phyloP scores from a whole-genome alignment of 257 asterid genomes.

The Solanum sejunctum region DNA sequence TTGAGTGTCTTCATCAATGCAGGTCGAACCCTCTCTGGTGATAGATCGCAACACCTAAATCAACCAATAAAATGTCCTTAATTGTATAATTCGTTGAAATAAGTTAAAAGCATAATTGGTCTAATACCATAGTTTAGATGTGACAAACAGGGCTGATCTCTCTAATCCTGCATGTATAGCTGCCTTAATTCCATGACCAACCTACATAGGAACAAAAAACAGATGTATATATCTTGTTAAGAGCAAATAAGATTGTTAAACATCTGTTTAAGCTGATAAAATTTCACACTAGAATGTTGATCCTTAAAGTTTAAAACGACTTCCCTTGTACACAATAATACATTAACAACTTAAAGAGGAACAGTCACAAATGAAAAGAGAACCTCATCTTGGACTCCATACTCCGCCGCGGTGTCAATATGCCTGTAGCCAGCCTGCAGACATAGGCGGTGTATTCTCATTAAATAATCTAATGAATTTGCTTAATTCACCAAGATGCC shows the following conservation, averaged over 20 bases:
- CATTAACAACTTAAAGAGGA: not conserved
- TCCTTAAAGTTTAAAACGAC: not conserved
- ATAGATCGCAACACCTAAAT: constrained; percentile 48
- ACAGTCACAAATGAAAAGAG: not conserved
- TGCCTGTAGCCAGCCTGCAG: constrained; percentile 73
- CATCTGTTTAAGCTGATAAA: not conserved
- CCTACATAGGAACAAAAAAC: constrained; percentile 7
- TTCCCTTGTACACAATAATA: not conserved
- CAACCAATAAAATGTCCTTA: not conserved
- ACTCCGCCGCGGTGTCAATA: constrained; percentile 50
- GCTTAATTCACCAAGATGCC: not conserved
- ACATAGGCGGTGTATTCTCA: not conserved
- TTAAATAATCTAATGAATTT: not conserved
- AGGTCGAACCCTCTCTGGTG: constrained; percentile 50
- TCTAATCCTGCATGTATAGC: constrained; percentile 59
- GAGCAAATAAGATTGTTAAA: not conserved
- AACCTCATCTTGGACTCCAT: constrained; percentile 47
- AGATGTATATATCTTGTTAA: not conserved
- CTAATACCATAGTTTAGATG: constrained; percentile 58
- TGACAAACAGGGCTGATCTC: constrained; percentile 34
- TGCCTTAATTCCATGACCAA: constrained; percentile 42
- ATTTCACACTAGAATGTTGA: not conserved
- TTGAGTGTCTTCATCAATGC: constrained; percentile 41
- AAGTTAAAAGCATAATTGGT: not conserved
- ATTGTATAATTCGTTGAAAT: not conserved